Conservation (phyloP, 129 eudicot genomes). For the Silybum marianum region DNA sequence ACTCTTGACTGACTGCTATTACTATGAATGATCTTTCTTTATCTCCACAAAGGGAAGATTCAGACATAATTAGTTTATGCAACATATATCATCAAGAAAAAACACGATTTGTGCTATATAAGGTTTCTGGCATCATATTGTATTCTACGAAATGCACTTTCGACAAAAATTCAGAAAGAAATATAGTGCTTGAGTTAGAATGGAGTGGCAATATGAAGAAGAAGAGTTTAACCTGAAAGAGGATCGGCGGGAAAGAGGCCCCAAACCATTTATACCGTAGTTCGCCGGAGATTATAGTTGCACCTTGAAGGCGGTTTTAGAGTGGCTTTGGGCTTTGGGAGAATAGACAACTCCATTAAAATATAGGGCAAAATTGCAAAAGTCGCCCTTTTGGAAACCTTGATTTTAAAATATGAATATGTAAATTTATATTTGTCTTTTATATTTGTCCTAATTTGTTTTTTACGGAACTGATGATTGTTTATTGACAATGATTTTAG, state of each 20-base stretch:
- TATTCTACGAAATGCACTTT: conserved; percentile 27
- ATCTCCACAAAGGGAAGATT: too few relatives aligned
- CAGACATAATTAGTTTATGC: neutral
- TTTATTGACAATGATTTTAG: too few relatives aligned
- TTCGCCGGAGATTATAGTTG: conserved; percentile 9
- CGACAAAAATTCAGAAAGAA: conserved; percentile 37
- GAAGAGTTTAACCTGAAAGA: conserved; percentile 60
- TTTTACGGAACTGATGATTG: too few relatives aligned
- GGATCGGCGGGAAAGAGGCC: conserved; percentile 86
- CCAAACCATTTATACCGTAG: conserved; percentile 67
- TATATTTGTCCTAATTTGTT: too few relatives aligned
- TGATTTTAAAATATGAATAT: too few relatives aligned
- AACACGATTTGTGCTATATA: neutral
- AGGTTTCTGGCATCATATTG: neutral
- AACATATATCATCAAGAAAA: conserved; percentile 7
- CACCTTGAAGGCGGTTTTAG: neutral
- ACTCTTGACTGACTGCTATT: neutral
- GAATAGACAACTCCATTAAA: neutral
- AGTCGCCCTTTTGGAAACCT: too few relatives aligned
- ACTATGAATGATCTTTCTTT: too few relatives aligned
- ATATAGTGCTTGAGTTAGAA: neutral
- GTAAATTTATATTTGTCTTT: too few relatives aligned
- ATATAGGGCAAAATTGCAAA: neutral
- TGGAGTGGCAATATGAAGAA: conserved; percentile 1
- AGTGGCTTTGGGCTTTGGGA: too few relatives aligned